Conservation (phyloP, 768 basidiomycete species). For the Mycena maculata region DNA sequence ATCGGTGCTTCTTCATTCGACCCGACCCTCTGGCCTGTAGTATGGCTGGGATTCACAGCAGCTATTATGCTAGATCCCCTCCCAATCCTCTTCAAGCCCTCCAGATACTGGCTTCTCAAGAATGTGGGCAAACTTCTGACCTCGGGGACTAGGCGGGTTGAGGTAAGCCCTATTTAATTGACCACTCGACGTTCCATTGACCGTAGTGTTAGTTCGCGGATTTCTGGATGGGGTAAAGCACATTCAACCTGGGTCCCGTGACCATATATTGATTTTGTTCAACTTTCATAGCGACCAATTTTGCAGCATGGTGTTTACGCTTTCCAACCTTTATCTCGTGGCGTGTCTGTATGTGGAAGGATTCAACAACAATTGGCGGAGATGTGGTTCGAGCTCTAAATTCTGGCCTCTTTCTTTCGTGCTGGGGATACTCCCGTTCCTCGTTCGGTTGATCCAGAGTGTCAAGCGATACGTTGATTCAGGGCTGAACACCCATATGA, state of each 20-base stretch:
- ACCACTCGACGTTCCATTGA: background rate
- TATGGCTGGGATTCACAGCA: slow-evolving; percentile 78
- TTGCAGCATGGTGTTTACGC: slow-evolving; percentile 80
- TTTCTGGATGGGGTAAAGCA: slow-evolving; percentile 87
- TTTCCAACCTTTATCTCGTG: slow-evolving; percentile 80
- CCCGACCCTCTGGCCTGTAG: slow-evolving; percentile 82
- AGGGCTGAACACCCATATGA: slow-evolving; percentile 75
- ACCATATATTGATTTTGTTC: background rate
- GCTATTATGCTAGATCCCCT: slow-evolving; percentile 81
- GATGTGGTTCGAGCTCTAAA: slow-evolving; percentile 56
- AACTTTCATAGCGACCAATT: slow-evolving; percentile 74
- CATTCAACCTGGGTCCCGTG: background rate
- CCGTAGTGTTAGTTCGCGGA: slow-evolving; percentile 71
- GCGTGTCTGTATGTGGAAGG: slow-evolving; percentile 75
- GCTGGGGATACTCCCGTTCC: slow-evolving; percentile 73
- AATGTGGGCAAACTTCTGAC: slow-evolving; percentile 70
- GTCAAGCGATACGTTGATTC: slow-evolving; percentile 90
- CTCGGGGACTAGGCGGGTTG: slow-evolving; percentile 79
- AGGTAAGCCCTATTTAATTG: slow-evolving; percentile 58
- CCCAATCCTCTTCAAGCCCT: slow-evolving; percentile 68
- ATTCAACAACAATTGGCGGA: slow-evolving; percentile 62
- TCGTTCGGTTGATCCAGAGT: slow-evolving; percentile 87
- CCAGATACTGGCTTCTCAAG: slow-evolving; percentile 86
- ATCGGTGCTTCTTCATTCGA: slow-evolving; percentile 64
- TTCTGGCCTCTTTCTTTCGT: slow-evolving; percentile 74